Base-by-base conservation (phyloP, 805 yeast genomes). In the Spathaspora sp. region DNA sequence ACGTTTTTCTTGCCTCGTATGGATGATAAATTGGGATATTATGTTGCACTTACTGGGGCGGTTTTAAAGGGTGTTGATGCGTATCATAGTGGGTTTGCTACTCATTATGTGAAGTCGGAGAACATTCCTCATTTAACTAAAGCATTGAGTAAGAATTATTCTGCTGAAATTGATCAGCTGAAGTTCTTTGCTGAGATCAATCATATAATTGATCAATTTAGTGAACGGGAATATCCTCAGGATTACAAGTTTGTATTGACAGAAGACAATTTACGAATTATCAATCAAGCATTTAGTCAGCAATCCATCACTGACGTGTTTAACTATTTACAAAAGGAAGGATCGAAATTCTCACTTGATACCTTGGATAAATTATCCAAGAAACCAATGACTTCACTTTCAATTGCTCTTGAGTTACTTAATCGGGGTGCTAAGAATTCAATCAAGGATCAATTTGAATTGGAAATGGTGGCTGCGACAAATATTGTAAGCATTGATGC, bases 31-130 rank as follows among this genome's bases (percentile, higher is more conserved):
- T 72, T 92, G 54, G 97, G 98, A 46, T 81, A 86, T 65, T 94
- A 87, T 69, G 71, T 89, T 56, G 94, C 96, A 28, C 72, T 92
- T 58, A 92, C 98, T 1, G 96, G 97, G 46, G 87, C 86, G 55
- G 78, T 85, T 18, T 69, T 94, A 53, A 67, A 72, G 51, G 97
- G 97, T 14, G 73, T 78, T 57, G 98, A 93, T 63, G 85, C 87
- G n/a, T 85, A 89, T 62, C 67, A 85, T 57, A 78, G 86, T 8
- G 98, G 98, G 31, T 79, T 87, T 57, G 96, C 97, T 42, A 90
- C 98, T 12, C 99, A 94, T 66, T 94, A 83, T 63, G 86, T 93
- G 28, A 85, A 89, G 16, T 75, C 86, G 32, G 80, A 77, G 53
- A 80, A 86, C 57, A 64, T 91, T 47, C 77, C 76, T 1, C 84